A percentile compares a stretch with the other conserved stretches of the same genome.
Evolutionary conservation across 768 basidiomycete genomes (phyloP).

Genomic region (Collybiopsis confluens): DNA sequence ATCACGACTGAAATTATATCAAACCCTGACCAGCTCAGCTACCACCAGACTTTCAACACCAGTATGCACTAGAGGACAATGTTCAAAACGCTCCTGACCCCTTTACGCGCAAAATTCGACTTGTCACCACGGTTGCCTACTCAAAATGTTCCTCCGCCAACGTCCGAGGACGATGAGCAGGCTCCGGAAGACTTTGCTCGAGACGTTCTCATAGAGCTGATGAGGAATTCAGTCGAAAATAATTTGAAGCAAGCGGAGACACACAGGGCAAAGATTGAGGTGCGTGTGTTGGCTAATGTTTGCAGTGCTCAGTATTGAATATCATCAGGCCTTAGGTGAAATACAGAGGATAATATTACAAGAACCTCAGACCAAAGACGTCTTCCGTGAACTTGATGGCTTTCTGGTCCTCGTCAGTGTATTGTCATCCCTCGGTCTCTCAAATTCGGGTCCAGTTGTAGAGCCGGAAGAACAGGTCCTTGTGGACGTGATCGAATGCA

Average conservation of each 20-base stretch:
- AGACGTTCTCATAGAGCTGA: conserved; percentile 66
- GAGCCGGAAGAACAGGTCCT: conserved; percentile 35
- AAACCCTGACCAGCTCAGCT: no score
- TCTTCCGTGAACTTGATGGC: conserved; percentile 80
- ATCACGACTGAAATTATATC: no score
- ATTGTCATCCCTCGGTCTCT: conserved; percentile 52
- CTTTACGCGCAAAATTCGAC: conserved; percentile 54
- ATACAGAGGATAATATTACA: conserved; percentile 66
- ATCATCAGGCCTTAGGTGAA: conserved; percentile 53
- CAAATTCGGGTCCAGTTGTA: conserved; percentile 24
- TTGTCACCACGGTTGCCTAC: conserved; percentile 29
- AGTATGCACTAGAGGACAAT: conserved; percentile 25
- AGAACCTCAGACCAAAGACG: conserved; percentile 61
- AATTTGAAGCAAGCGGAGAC: conserved; percentile 57
- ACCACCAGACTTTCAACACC: no score
- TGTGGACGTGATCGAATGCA: conserved; percentile 43
- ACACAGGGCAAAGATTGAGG: conserved; percentile 45
- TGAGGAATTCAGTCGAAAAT: conserved; percentile 68
- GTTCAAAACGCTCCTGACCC: conserved; percentile 57
- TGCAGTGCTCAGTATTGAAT: neutral
- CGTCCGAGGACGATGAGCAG: conserved; percentile 32
- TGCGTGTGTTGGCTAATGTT: conserved; percentile 24
- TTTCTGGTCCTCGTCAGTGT: conserved; percentile 73
- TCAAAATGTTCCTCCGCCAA: conserved; percentile 12
- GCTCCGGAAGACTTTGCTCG: conserved; percentile 69